These are phyloP conservation scores for Coelastrella sp. DNA, from an alignment of 139 green algal species.

Conservation along the genomic window DNA sequence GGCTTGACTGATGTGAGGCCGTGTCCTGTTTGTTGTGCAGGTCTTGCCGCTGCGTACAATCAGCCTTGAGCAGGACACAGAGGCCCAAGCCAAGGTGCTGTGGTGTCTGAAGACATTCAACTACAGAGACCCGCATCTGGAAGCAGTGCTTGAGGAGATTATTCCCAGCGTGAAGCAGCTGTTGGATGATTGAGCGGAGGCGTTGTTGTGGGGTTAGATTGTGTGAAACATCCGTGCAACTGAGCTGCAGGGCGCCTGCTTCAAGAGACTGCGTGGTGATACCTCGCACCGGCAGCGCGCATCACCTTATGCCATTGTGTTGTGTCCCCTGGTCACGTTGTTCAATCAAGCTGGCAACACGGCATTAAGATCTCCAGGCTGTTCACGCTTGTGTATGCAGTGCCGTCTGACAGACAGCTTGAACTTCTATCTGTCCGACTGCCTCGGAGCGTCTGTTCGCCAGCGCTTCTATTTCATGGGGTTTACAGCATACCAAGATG, in stretches of 20 bases:
- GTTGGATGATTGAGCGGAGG: neutral
- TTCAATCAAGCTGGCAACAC: no score
- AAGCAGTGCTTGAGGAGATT: neutral
- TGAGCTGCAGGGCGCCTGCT: neutral
- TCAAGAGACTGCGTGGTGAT: neutral
- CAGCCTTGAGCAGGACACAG: neutral
- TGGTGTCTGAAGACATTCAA: constrained; percentile 4
- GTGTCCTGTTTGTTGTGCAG: neutral
- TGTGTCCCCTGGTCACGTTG: no score
- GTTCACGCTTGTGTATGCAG: no score
- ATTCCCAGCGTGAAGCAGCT: constrained; percentile 21
- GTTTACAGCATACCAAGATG: no score
- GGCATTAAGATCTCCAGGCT: no score
- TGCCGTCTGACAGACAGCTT: no score
- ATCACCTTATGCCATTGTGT: no score
- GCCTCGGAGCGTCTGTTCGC: no score
- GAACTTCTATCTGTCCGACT: no score
- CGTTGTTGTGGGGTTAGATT: neutral
- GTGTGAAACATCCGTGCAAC: neutral
- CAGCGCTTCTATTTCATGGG: no score
- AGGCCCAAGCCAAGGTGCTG: constrained; percentile 19
- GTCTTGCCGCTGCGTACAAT: neutral
- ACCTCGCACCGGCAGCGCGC: no score
- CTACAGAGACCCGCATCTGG: constrained; percentile 16
- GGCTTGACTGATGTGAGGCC: neutral